Conservation (phyloP, 2,329 filamentous ascomycete species). For the Pseudopyrenochaeta lycopersici region DNA sequence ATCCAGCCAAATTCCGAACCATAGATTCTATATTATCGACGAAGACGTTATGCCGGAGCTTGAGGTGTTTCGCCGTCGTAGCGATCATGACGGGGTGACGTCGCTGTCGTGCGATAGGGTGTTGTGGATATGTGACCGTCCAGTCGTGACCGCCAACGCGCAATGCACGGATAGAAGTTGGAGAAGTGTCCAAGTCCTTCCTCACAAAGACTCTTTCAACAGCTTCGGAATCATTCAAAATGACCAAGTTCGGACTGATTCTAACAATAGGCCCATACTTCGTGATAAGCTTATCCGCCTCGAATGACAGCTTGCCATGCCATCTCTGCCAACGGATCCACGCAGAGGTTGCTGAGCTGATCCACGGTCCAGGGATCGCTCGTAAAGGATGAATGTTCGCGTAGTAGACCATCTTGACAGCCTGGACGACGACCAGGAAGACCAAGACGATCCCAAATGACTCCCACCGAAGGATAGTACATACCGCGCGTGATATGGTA, state of each 20-base stretch:
- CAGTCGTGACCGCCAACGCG: slow-evolving; percentile 29
- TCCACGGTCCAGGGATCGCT: slow-evolving; percentile 25
- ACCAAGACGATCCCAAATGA: not conserved
- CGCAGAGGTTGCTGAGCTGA: slow-evolving; percentile 21
- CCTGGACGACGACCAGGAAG: not conserved
- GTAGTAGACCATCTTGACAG: slow-evolving; percentile 12
- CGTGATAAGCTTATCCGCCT: slow-evolving; percentile 27
- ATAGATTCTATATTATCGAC: slow-evolving; percentile 24
- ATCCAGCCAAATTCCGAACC: slow-evolving; percentile 19
- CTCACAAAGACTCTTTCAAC: slow-evolving; percentile 26
- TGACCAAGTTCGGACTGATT: slow-evolving; percentile 28
- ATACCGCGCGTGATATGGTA: not conserved
- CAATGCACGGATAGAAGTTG: slow-evolving; percentile 26
- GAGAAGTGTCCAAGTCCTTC: slow-evolving; percentile 28
- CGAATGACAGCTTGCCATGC: slow-evolving; percentile 26
- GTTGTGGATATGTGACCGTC: slow-evolving; percentile 32
- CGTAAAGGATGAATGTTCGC: slow-evolving; percentile 21
- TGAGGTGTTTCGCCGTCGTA: slow-evolving; percentile 27
- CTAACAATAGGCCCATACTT: slow-evolving; percentile 27
- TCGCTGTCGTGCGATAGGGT: slow-evolving; percentile 20
- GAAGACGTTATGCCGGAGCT: slow-evolving; percentile 20
- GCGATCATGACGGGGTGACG: slow-evolving; percentile 32
- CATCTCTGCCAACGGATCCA: slow-evolving; percentile 33
- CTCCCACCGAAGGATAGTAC: not conserved
- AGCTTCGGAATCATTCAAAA: slow-evolving; percentile 24